Base-by-base conservation (phyloP, 2,329 filamentous ascomycete genomes). In the Aspergillus fumigatiaffinis region DNA sequence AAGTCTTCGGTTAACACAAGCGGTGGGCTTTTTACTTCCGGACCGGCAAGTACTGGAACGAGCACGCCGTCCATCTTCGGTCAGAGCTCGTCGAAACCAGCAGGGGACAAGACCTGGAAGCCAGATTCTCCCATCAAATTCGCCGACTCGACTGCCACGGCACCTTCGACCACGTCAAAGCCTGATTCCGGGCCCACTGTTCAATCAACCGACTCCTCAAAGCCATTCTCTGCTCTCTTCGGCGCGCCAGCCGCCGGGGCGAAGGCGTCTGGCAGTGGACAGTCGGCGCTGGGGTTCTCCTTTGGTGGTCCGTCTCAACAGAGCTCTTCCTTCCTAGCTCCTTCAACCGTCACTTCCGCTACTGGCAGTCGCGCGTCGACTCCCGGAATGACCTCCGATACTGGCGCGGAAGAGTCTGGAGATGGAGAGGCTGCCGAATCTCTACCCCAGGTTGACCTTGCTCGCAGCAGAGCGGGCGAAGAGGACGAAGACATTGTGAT, bases 401-500 rank as follows among this genome's bases (percentile, higher is more conserved):
- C 73, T 23, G 74, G 71, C 29, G 73, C 73, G 2, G 70, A 72
- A 20, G 72, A 76, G 52, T 65, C 74, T 28, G 71, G 68, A 20
- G 80, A 84, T 61, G 84, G 85, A 63, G 82, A 82, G 55, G 80
- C 79, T 59, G 55, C 66, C 0, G 84, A 84, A 68, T 81, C 82
- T 68, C 82, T 90, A 59, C 83, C 87, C 71, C 87, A 90, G 72
- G 83, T 90, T 62, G 87, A 88, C 68, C 81, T 93, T 65, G 86
- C 86, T 53, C 80, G 83, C 62, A 83, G 82, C 55, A 84, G 84
- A 17, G 83, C 86, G 44, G 87, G 87, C 25, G 88, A 92, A 71
- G 87, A 89, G 69, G 82, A 90, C 56, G 90, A 94, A 71, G 82
- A 85, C 32, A 78, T 87, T 41, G 71, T 92, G 21, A 83, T 89